A percentile compares a stretch with the other conserved stretches of the same genome.
Conservation (phyloP, 2,329 filamentous ascomycete species). For the Arthrobotrys sphaeroides region DNA sequence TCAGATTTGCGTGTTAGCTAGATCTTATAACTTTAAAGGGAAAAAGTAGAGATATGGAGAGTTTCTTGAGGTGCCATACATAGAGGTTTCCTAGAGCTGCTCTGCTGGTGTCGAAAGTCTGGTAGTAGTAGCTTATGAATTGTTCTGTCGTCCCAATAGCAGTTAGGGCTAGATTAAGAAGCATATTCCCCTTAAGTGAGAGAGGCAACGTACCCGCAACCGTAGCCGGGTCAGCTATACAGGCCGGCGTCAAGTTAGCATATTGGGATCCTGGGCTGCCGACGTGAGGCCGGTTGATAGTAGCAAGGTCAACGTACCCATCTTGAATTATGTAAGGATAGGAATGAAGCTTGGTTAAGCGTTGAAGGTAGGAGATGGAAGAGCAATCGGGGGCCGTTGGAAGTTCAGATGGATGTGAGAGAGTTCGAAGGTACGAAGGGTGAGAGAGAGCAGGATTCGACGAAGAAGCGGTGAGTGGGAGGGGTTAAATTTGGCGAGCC, state of each 20-base stretch:
- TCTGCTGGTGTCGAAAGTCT: conserved; percentile 81
- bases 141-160: conserved; percentile 69
- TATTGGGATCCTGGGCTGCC: not conserved
- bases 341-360: not conserved
- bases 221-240: conserved; percentile 2
- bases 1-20: conserved; percentile 16
- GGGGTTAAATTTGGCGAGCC: conserved; percentile 26
- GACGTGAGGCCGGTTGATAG: not conserved
- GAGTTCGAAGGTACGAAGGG: not conserved
- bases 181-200: not conserved
- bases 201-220: conserved; percentile 16
- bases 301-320: conserved; percentile 19
- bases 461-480: conserved; percentile 17
- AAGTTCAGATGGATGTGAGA: conserved; percentile 5
- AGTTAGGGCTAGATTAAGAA: not conserved
- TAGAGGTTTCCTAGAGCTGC: conserved; percentile 75
- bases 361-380: not conserved
- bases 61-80: conserved; percentile 67
- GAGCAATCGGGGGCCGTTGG: conserved; percentile 14
- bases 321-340: conserved; percentile 23
- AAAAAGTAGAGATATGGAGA: not conserved
- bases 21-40: not conserved
- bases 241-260: conserved; percentile 1
- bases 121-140: conserved; percentile 92
- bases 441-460: not conserved